Evolutionary conservation across 2,329 filamentous ascomycete genomes (phyloP), one percentile per base, ranked within the genome.

Genomic region (Aureobasidium subglaciale): DNA sequence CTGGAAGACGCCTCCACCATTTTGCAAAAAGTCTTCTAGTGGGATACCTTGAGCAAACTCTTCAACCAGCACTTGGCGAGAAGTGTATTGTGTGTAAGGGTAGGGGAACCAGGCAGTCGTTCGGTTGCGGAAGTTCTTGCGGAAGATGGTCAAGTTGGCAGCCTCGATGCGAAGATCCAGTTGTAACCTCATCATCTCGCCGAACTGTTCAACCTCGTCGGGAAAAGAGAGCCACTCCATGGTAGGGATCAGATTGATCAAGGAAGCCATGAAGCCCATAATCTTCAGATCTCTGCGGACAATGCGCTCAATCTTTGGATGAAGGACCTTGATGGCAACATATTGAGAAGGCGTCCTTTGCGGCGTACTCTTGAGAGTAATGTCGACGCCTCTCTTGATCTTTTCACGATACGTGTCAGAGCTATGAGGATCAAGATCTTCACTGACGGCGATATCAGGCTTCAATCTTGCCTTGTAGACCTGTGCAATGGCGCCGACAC

Each of bases 111-210:
- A 96, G n/a, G 90, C 91, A 0, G 92, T 96, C 2, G 87, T 87
- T 41, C 93, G 82, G 57, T 90, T 81, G 64, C 86, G 88, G 77
- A 99, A 99, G 68, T 96, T 89, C 64, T 86, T 85, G 52, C 93
- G 85, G 76, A 99, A 97, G 13, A 86, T 83, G 20, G 85, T 84
- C 3, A 99, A 76, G 64, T 99, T 99, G 34, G 91, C 87, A 1
- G 90, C 87, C 70, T 99, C 93, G 59, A 97, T 97, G 52, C 93
- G 86, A 32, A 99, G 78, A 70, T 99, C 93, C 2, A 99, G 78
- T 68, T 99, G 93, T n/a, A 97, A 76, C 64, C 86, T 86, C 93
- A 99, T 99, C 93, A 99, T 99, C 67, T 95, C 88, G 22, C 91
- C 92, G 66, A 99, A 99, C 65, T 97, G 90, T 13, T 79, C 73